Evolutionary conservation across 1,139 yeast genomes (phyloP), one percentile per base, ranked within the genome.

Genomic region (Yamadazyma conglobata): DNA sequence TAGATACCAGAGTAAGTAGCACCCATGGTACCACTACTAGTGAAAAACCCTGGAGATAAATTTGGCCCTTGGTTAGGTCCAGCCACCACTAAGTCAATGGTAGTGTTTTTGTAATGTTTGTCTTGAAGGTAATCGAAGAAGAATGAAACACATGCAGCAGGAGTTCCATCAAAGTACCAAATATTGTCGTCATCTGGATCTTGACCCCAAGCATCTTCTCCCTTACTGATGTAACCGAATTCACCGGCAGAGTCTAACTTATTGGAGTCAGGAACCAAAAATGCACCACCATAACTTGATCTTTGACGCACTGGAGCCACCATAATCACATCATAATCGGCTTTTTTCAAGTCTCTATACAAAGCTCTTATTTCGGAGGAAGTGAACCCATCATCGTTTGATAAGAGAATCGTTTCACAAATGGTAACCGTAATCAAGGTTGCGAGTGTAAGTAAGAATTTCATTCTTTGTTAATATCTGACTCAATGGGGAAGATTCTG

Each of bases 1-100:
- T 60, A 58, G n/a, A 60, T 56, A 12, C 68, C 56, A 31, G 60
- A 57, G 43, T 61, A 61, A 14, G 61, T 52, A 7, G 72, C 63
- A 27, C 70, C 70, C 43, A 64, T 57, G n/a, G 75, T 68, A 34
- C 73, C 73, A 10, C 68, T 60, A 19, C 58, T 33, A 15, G 67
- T 61, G 46, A 40, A 68, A 41, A 57, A 54, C 18, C 61, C 58
- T 10, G 59, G 59, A 18, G 64, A 60, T 31, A 60, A 42, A 48
- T 68, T 68, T 27, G 56, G 52, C 28, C 73, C 74, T 45, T 68
- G 69, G 40, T 68, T 68, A 24, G 68, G 69, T 20, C 74, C 74
- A n/a, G 62, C 51, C 17, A 68, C 60, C 11, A 66, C 70, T 28
- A 68, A 48, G 41, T 68, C 74, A 37, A 64, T 54, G 6, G 58